Percentiles rank a stretch among this genome's conserved stretches.
phyloP scores from a whole-genome alignment of 2,329 filamentous ascomycete species.

The Trichoderma hamatum region DNA sequence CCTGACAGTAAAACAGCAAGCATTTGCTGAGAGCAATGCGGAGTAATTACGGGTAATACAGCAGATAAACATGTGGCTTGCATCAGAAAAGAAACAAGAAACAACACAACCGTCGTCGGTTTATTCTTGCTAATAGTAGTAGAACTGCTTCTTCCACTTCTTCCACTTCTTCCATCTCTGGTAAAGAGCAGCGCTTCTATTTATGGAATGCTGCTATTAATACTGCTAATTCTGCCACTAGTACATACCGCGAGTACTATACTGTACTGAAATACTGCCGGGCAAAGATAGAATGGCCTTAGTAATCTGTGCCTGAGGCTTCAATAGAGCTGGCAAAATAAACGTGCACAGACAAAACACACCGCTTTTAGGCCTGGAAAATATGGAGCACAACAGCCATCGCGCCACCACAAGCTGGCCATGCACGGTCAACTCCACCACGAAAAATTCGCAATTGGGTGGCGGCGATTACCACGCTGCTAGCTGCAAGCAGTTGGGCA shows the following conservation, averaged over 20 bases:
- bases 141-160: too few relatives aligned
- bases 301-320: neutral
- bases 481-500: neutral
- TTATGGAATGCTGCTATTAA: neutral
- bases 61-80: neutral
- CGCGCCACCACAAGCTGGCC: constrained; percentile 1
- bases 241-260: too few relatives aligned
- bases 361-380: neutral
- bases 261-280: too few relatives aligned
- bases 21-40: neutral
- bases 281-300: neutral
- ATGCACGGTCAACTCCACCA: constrained; percentile 15
- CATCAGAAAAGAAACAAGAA: neutral
- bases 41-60: neutral
- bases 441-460: constrained; percentile 1
- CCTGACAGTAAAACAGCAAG: neutral
- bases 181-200: neutral
- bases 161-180: too few relatives aligned
- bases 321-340: neutral
- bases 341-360: constrained; percentile 12
- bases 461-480: constrained; percentile 20
- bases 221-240: neutral
- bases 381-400: constrained; percentile 4
- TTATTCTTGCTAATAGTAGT: too few relatives aligned
- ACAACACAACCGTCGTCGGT: too few relatives aligned